Percentiles rank a stretch among this genome's conserved stretches.
Conservation (phyloP, 1,284 basidiomycete species). For the Melampsora abietis-canadensis region DNA sequence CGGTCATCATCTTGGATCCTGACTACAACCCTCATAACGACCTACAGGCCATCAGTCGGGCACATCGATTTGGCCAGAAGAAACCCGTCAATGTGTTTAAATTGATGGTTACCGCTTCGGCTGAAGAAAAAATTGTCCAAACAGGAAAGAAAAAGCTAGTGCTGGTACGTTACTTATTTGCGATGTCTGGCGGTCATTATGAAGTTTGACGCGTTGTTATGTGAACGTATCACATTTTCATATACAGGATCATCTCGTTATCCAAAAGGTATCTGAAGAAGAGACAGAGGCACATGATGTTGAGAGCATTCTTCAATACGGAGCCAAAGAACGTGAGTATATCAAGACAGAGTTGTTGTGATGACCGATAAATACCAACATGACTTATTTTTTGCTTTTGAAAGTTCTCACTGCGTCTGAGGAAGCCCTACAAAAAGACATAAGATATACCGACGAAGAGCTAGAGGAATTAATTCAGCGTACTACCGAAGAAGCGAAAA, state of each 20-base stretch:
- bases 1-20: conserved; percentile 85
- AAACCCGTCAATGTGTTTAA: conserved; percentile 54
- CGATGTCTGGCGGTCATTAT: neutral
- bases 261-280: conserved; percentile 43
- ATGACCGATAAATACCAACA: neutral
- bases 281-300: conserved; percentile 43
- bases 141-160: conserved; percentile 52
- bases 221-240: conserved; percentile 1
- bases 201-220: neutral
- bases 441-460: conserved; percentile 41
- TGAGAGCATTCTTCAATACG: conserved; percentile 43
- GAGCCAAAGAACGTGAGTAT: conserved; percentile 39
- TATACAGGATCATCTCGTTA: conserved; percentile 40
- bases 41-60: conserved; percentile 55
- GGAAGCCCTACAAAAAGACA: conserved; percentile 34
- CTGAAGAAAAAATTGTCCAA: conserved; percentile 54
- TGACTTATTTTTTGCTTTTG: conserved; percentile 2
- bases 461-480: conserved; percentile 41
- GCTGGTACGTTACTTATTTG: conserved; percentile 21
- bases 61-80: conserved; percentile 55
- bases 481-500: conserved; percentile 36
- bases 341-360: neutral
- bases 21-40: conserved; percentile 92
- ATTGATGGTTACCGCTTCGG: conserved; percentile 54
- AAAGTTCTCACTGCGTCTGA: conserved; percentile 38